Percentiles rank a stretch among this genome's conserved stretches.
Evolutionary conservation across 2,329 filamentous ascomycete genomes (phyloP).

Genomic region (Claviceps arundinis): DNA sequence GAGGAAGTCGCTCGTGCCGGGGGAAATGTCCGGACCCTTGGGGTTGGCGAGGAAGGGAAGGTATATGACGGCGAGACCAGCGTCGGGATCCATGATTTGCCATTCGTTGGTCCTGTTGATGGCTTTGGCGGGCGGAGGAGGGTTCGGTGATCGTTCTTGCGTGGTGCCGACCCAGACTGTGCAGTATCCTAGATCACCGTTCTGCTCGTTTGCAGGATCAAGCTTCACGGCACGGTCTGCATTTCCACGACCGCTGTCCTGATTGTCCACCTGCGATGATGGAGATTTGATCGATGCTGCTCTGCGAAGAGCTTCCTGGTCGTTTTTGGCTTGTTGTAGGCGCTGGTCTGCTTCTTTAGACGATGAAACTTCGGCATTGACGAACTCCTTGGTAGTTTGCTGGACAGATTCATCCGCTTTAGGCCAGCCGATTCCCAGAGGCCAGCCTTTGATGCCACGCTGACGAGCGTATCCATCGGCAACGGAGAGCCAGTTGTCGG

Average conservation of each 20-base stretch:
- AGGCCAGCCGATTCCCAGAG: conserved; percentile 89
- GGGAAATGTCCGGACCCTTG: conserved; percentile 69
- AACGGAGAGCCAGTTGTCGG: conserved; percentile 92
- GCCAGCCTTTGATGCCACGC: conserved; percentile 87
- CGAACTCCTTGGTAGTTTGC: conserved; percentile 51
- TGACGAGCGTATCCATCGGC: conserved; percentile 87
- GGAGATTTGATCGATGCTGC: conserved; percentile 10
- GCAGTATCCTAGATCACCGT: conserved; percentile 69
- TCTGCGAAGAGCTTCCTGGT: conserved; percentile 23
- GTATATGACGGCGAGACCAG: conserved; percentile 82
- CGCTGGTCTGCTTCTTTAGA: conserved; percentile 49
- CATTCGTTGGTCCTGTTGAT: conserved; percentile 53
- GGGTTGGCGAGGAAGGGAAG: conserved; percentile 79
- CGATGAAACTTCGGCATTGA: conserved; percentile 48
- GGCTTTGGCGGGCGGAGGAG: conserved; percentile 37
- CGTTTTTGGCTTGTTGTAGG: conserved; percentile 43
- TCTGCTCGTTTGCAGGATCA: conserved; percentile 28
- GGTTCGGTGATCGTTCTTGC: conserved; percentile 50
- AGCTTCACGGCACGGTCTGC: conserved; percentile 22
- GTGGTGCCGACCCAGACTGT: conserved; percentile 89
- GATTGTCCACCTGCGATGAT: neutral
- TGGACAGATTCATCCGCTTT: conserved; percentile 43
- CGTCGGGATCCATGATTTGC: conserved; percentile 55
- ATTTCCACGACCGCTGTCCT: neutral
- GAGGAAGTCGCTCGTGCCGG: conserved; percentile 71